These are phyloP conservation scores for Kitagawia praeruptora DNA, from an alignment of 129 eudicot genomes.

Conservation along the genomic window DNA sequence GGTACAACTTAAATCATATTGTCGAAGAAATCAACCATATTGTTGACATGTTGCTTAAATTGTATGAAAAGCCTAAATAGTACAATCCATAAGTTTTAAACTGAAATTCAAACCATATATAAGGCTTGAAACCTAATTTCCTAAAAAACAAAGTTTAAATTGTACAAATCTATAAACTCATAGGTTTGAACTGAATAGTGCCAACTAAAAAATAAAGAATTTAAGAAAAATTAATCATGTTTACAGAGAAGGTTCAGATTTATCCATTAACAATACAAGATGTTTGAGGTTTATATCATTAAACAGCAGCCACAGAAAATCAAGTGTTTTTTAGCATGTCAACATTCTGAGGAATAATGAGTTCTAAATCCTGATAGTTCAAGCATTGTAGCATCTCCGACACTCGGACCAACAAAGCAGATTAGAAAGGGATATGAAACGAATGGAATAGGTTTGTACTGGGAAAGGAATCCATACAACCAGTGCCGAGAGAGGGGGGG, in stretches of 20 bases:
- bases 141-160: not conserved
- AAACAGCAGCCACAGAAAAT: not conserved
- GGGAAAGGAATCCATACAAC: not conserved
- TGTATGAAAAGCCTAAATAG: not conserved
- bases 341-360: not conserved
- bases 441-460: not conserved
- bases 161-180: too few relatives aligned
- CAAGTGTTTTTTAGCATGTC: not conserved
- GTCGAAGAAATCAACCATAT: not conserved
- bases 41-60: not conserved
- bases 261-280: not conserved
- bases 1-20: not conserved
- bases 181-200: not conserved
- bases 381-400: not conserved
- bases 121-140: not conserved
- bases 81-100: not conserved
- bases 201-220: not conserved
- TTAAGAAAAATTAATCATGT: not conserved
- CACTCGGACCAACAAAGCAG: not conserved
- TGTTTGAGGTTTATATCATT: not conserved
- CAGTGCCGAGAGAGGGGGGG: too few relatives aligned
- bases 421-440: not conserved
- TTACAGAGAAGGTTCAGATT: not conserved
- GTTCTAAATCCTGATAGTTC: not conserved
- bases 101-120: not conserved